Evolutionary conservation across 345 rosid species (phyloP).

Genomic region (Pelargonium nanum): DNA sequence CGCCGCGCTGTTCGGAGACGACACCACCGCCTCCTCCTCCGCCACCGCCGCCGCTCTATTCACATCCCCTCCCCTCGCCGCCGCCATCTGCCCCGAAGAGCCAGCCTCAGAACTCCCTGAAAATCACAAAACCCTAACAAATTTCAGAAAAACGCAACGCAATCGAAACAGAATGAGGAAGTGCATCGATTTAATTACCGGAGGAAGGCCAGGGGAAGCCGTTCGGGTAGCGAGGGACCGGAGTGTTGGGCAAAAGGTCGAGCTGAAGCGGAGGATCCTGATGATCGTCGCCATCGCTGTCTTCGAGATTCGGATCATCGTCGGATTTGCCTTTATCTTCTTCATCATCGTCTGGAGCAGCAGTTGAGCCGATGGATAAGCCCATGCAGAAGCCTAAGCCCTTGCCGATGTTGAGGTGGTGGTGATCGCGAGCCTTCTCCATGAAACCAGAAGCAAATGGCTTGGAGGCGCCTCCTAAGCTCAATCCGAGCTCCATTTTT

Average conservation of each 20-base stretch:
- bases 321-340: conserved; percentile 1
- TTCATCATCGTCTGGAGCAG: conserved; percentile 5
- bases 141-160: no score
- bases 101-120: conserved; percentile 33
- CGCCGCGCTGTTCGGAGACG: conserved; percentile 71
- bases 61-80: conserved; percentile 3
- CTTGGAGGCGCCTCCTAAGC: conserved; percentile 64
- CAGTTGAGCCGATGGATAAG: conserved; percentile 24
- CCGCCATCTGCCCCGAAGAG: conserved; percentile 23
- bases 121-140: neutral
- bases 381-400: conserved; percentile 67
- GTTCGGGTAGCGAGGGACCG: conserved; percentile 28
- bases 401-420: conserved; percentile 10
- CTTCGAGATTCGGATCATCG: conserved; percentile 1
- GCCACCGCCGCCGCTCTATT: conserved; percentile 25
- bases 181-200: conserved; percentile 13
- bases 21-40: conserved; percentile 41
- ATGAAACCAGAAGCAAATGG: conserved; percentile 41
- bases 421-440: conserved; percentile 27
- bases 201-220: conserved; percentile 37
- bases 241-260: conserved; percentile 52
- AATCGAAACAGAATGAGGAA: neutral
- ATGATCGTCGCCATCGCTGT: conserved; percentile 3
- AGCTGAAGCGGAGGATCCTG: conserved; percentile 61
- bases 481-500: conserved; percentile 83